Base-by-base conservation (phyloP, 495 filamentous ascomycete genomes). In the Friedmanniomyces simplex region DNA sequence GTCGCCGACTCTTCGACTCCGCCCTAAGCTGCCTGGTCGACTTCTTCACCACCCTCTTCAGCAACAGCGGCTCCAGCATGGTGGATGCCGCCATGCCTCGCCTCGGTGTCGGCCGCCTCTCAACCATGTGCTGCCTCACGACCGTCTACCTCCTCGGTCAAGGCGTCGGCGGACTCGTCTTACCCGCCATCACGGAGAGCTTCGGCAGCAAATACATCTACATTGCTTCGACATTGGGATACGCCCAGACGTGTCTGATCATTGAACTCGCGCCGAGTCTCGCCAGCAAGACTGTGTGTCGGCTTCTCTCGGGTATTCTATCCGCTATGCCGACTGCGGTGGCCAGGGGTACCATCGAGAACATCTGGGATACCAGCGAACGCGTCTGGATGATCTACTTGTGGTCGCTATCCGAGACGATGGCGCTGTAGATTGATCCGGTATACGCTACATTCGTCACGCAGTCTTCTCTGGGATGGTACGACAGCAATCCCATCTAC, bases 191-290 rank as follows among this genome's bases (percentile, higher is more conserved):
- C 57, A 76, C 76, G 0, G 77, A 80, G 60, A 65, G 70, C 0
- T 77, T 78, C 57, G 77, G 77, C 2, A 75, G 77, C 26, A 75
- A 73, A 48, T 68, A 64, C n/a, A 66, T 76, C 14, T 80, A 80
- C 49, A 64, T 79, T 20, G 56, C 69, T 10, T 80, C 41, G 16
- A 22, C 16, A n/a, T n/a, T 22, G 4, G 20, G 16, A 3, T 43
- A n/a, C 14, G 41, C 41, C 20, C 41, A 4, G 4, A n/a, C 5
- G 16, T 43, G 41, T 43, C 20, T 43, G 41, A n/a, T 43, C 16
- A 43, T 43, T 13, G 41, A 13, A 3, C 14, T 43, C 14, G 41
- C 20, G 14, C 41, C 41, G 41, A n/a, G 16, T 13, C 14, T 43
- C 16, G 41, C 41, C 3, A 43, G 14, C 5, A 13, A 4, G 41